Evolutionary conservation across 352 stramenopile genomes (phyloP), one percentile per base, ranked within the genome.

Genomic region (Globisporangium lucens): DNA sequence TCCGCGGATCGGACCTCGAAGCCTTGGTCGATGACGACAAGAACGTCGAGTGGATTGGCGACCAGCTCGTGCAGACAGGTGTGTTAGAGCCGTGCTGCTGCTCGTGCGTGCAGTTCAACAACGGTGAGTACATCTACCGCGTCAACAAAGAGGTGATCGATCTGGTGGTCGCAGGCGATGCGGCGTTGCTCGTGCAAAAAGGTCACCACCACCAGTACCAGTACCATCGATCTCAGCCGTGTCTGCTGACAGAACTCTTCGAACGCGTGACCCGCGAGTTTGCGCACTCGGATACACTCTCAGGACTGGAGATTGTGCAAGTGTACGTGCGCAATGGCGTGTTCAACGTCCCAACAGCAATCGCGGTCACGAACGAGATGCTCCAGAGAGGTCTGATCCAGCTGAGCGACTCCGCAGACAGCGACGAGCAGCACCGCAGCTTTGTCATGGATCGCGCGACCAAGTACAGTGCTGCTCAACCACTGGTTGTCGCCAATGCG

Each of bases 331-430:
- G 69, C 20, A 78, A 74, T 46, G 79, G 79, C 27, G 77, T 75
- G 9, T 76, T 76, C 30, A 87, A 75, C 63, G 73, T 83, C 22
- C 53, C 77, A 24, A 83, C 79, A 20, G 75, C 75, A 5, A 63
- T 85, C 2, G 63, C 63, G 0, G 60, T 85, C 13, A 73, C 67
- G 9, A 76, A 79, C 52, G 67, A 78, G 38, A 57, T 87, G 66
- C 22, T 85, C 1, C 61, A 64, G 49, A 65, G 73, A 62, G 65
- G 74, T 4, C 41, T 75, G 58, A 80, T 87, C 24, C 36, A 72
- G 15, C 61, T n/a, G 24, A 64, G 49, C 17, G 38, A 68, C 15
- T 7, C 43, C 4, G 22, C 27, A 43, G 27, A 27, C 9, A 46
- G 13, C 33, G 41, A 66, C 62, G n/a, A 71, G 35, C 3, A 68